phyloP scores from a whole-genome alignment of 2,329 filamentous ascomycete species.

The Ceratocystis smalleyi region DNA sequence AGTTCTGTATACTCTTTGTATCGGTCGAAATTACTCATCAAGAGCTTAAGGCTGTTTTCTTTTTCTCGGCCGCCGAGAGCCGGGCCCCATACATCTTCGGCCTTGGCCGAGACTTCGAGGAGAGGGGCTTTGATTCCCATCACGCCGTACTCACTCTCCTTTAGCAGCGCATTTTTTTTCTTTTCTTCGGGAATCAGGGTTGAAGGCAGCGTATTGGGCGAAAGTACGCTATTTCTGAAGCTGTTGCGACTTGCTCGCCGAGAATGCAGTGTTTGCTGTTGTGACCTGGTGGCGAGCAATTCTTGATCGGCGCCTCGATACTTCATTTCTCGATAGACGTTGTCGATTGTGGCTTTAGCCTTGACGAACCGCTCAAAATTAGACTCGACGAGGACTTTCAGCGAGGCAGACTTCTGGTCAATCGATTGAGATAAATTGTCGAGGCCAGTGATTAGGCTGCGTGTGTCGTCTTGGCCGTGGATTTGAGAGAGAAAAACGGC shows the following conservation, averaged over 20 bases:
- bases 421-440: constrained; percentile 81
- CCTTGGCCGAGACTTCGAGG: constrained; percentile 80
- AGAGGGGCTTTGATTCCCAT: constrained; percentile 77
- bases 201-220: constrained; percentile 21
- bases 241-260: constrained; percentile 15
- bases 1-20: constrained; percentile 73
- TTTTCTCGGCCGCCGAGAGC: constrained; percentile 81
- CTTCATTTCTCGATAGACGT: constrained; percentile 97
- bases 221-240: constrained; percentile 19
- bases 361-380: constrained; percentile 98
- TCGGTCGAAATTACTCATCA: constrained; percentile 60
- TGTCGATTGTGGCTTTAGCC: constrained; percentile 94
- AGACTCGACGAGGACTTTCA: constrained; percentile 90
- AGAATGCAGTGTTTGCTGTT: constrained; percentile 35
- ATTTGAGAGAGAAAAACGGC: constrained; percentile 83
- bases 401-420: constrained; percentile 89
- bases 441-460: constrained; percentile 63
- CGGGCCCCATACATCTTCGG: constrained; percentile 94
- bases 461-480: constrained; percentile 71
- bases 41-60: constrained; percentile 68
- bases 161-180: constrained; percentile 79
- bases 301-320: constrained; percentile 43
- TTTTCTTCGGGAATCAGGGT: constrained; percentile 36
- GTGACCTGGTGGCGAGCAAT: constrained; percentile 44
- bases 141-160: constrained; percentile 84